phyloP scores from a whole-genome alignment of 1,284 basidiomycete genomes.

The Marasmius tenuissimus region DNA sequence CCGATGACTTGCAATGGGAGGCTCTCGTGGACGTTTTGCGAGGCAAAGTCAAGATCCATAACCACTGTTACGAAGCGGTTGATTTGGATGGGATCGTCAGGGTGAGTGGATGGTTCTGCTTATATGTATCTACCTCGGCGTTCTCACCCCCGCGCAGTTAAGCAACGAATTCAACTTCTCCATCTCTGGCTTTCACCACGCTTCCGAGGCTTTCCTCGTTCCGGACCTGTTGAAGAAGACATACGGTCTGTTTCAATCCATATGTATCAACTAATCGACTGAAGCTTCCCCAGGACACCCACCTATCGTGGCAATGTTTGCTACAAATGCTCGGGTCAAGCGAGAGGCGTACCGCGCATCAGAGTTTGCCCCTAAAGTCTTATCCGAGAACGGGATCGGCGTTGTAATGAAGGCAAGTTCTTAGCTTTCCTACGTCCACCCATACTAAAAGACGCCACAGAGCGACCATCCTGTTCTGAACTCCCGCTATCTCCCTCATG shows the following conservation, averaged over 20 bases:
- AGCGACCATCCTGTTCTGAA: slow-evolving; percentile 77
- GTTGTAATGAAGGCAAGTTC: slow-evolving; percentile 74
- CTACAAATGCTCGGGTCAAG: slow-evolving; percentile 74
- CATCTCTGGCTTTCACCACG: slow-evolving; percentile 80
- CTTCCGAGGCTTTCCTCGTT: slow-evolving; percentile 78
- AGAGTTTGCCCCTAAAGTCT: slow-evolving; percentile 81
- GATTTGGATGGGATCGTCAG: slow-evolving; percentile 79
- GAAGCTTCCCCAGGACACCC: slow-evolving; percentile 36
- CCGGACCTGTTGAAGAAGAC: slow-evolving; percentile 73
- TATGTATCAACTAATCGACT: not conserved
- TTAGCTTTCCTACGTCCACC: not conserved
- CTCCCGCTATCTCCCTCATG: slow-evolving; percentile 77
- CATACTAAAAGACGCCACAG: slow-evolving; percentile 31
- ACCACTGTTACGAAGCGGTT: slow-evolving; percentile 78
- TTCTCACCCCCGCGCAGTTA: slow-evolving; percentile 39
- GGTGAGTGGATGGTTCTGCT: slow-evolving; percentile 38
- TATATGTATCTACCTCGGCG: not conserved
- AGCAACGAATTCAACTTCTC: slow-evolving; percentile 81
- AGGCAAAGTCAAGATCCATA: slow-evolving; percentile 78
- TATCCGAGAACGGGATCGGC: slow-evolving; percentile 71
- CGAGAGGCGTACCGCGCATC: slow-evolving; percentile 84
- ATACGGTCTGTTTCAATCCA: slow-evolving; percentile 45
- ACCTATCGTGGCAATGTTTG: slow-evolving; percentile 77
- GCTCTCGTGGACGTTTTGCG: slow-evolving; percentile 85
- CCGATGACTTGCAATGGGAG: slow-evolving; percentile 82